Evolutionary conservation across 2,329 filamentous ascomycete species (phyloP).

Genomic region (Raffaelea ambrosiae): DNA sequence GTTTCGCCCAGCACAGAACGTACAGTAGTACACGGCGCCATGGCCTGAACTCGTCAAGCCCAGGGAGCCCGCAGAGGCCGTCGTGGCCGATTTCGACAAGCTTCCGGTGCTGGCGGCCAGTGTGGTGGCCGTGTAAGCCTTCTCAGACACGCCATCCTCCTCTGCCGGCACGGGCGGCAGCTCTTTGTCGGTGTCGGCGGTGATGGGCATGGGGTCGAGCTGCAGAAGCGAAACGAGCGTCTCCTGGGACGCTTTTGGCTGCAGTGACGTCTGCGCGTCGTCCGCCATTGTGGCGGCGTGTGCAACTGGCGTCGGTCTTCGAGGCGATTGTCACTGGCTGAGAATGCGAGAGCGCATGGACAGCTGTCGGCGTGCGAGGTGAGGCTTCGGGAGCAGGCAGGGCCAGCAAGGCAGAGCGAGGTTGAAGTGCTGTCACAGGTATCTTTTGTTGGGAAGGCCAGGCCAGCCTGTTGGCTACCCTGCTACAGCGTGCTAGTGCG

Average conservation of each 20-base stretch:
- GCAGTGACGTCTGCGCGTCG: neutral
- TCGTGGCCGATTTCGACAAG: neutral
- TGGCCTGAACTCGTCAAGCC: neutral
- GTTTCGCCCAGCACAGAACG: too few species aligned
- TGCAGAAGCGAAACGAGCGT: neutral
- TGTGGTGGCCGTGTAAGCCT: too few species aligned
- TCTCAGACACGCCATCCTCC: neutral
- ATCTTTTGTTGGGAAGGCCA: neutral
- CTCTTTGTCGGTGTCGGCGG: neutral
- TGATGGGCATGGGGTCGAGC: neutral
- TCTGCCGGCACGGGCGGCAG: neutral
- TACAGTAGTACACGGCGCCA: constrained; percentile 4
- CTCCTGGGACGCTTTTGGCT: neutral
- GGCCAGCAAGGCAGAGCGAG: too few species aligned
- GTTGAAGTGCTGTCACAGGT: neutral
- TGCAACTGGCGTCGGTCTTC: neutral
- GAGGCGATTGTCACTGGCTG: neutral
- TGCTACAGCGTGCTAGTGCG: too few species aligned
- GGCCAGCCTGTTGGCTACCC: too few species aligned
- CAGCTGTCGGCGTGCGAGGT: too few species aligned
- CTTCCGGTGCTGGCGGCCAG: too few species aligned
- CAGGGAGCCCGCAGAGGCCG: neutral
- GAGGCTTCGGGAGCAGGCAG: too few species aligned
- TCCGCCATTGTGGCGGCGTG: too few species aligned
- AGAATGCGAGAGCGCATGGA: too few species aligned